Evolutionary conservation across 768 basidiomycete genomes (phyloP).

Genomic region (Xanthoconium stramineum): DNA sequence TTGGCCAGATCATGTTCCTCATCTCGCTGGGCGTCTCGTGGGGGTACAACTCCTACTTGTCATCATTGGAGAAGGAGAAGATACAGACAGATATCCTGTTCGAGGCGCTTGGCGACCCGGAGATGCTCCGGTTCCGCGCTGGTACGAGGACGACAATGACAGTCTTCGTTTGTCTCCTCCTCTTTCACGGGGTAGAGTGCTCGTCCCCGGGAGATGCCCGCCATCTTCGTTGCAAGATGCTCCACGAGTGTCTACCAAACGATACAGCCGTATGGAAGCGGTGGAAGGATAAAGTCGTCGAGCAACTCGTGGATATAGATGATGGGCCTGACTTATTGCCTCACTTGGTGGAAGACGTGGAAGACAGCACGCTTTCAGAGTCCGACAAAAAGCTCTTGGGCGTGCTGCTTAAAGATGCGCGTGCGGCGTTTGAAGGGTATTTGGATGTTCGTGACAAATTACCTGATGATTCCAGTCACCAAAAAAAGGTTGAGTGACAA

Average conservation of each 20-base stretch:
- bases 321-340: neutral
- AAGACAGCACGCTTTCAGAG: neutral
- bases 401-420: conserved; percentile 17
- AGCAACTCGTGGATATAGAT: conserved; percentile 10
- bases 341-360: neutral
- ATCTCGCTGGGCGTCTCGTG: conserved; percentile 31
- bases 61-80: conserved; percentile 35
- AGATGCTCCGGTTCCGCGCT: conserved; percentile 12
- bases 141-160: conserved; percentile 21
- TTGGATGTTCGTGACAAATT: neutral
- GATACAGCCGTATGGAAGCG: conserved; percentile 22
- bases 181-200: conserved; percentile 15
- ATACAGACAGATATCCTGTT: conserved; percentile 19
- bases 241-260: conserved; percentile 18
- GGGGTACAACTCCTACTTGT: conserved; percentile 32
- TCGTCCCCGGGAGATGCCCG: neutral
- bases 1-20: conserved; percentile 36
- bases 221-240: conserved; percentile 4
- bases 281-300: conserved; percentile 23
- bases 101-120: conserved; percentile 4
- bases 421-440: conserved; percentile 16
- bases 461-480: neutral
- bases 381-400: conserved; percentile 1
- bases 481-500: neutral
- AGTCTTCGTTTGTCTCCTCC: conserved; percentile 23